phyloP scores from a whole-genome alignment of 257 asterid species.

The Paulownia fortunei region DNA sequence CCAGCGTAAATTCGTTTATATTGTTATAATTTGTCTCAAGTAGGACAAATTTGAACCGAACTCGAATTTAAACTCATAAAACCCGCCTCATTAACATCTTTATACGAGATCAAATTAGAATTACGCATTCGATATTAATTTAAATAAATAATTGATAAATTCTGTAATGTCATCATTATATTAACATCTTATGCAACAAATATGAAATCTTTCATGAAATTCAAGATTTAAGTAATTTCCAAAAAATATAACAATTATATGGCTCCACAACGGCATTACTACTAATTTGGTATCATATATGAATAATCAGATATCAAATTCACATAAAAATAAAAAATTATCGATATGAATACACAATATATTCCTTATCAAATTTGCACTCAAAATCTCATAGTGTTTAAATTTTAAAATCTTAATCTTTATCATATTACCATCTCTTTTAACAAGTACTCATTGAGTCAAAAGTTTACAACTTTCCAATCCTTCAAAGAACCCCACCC shows the following conservation, averaged over 20 bases:
- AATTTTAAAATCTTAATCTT: not conserved
- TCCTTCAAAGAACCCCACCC: not conserved
- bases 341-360: not conserved
- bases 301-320: not conserved
- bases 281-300: too few species aligned
- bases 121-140: not conserved
- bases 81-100: too few species aligned
- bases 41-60: too few species aligned
- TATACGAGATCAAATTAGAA: not conserved
- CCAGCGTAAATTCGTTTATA: too few species aligned
- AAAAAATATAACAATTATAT: too few species aligned
- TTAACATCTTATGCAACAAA: not conserved
- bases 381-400: not conserved
- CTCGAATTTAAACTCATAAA: too few species aligned
- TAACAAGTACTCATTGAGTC: not conserved
- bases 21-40: too few species aligned
- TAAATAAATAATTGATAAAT: not conserved
- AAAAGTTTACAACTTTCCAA: not conserved
- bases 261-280: too few species aligned
- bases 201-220: not conserved
- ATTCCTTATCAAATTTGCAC: not conserved
- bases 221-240: too few species aligned
- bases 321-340: not conserved
- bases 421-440: not conserved
- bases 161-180: not conserved